phyloP scores from a whole-genome alignment of 1,284 basidiomycete species.

The Trichosporon coremiiforme region DNA sequence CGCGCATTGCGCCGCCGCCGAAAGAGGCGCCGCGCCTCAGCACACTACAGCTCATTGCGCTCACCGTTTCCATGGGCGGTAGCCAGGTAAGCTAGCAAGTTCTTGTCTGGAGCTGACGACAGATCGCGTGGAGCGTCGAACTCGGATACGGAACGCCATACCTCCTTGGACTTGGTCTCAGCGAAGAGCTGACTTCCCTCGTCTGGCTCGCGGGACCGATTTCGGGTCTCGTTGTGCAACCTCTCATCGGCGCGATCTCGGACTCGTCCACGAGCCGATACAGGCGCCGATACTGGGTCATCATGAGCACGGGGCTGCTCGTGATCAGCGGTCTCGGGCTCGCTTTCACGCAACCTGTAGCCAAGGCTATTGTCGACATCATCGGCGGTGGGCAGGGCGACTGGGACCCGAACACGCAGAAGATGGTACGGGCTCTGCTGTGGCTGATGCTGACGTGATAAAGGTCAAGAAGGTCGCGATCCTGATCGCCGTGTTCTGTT shows the following conservation, averaged over 20 bases:
- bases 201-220: conserved; percentile 92
- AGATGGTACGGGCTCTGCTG: conserved; percentile 59
- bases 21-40: conserved; percentile 27
- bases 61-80: conserved; percentile 65
- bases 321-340: conserved; percentile 61
- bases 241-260: conserved; percentile 91
- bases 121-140: conserved; percentile 54
- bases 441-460: not conserved
- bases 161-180: conserved; percentile 81
- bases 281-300: conserved; percentile 85
- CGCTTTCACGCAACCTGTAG: conserved; percentile 79
- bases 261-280: conserved; percentile 87
- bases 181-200: conserved; percentile 85
- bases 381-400: conserved; percentile 76
- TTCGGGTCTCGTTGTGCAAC: conserved; percentile 89
- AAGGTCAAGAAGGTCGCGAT: conserved; percentile 74
- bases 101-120: conserved; percentile 13
- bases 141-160: conserved; percentile 91
- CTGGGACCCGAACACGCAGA: conserved; percentile 78
- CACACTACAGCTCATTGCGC: conserved; percentile 53
- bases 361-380: conserved; percentile 74
- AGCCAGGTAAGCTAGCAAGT: conserved; percentile 64
- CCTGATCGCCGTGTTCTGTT: conserved; percentile 81
- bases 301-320: conserved; percentile 74
- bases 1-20: conserved; percentile 18